Evolutionary conservation across 2,329 filamentous ascomycete species (phyloP).

Genomic region (Neoarthrinium moseri): DNA sequence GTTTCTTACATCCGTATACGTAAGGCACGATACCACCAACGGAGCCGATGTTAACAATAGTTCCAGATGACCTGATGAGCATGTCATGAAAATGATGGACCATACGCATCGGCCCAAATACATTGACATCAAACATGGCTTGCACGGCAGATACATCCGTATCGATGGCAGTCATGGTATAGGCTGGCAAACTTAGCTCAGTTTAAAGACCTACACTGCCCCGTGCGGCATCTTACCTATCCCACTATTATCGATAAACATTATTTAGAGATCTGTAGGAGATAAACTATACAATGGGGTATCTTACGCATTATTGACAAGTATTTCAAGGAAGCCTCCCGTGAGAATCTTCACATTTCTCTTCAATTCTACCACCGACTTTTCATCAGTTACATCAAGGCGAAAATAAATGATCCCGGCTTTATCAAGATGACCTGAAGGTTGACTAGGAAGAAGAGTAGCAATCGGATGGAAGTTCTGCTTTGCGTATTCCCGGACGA

Average conservation of each 20-base stretch:
- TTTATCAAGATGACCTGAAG: constrained; percentile 11
- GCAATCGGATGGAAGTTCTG: constrained; percentile 13
- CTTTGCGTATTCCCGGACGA: constrained; percentile 13
- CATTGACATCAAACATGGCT: constrained; percentile 24
- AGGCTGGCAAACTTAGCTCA: too few relatives aligned
- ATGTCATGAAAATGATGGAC: constrained; percentile 21
- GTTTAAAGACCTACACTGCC: too few relatives aligned
- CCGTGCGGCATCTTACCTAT: neutral
- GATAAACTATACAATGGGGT: neutral
- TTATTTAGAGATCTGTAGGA: neutral
- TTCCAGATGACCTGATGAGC: constrained; percentile 18
- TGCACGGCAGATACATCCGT: constrained; percentile 17
- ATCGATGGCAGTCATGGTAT: constrained; percentile 25
- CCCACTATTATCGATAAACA: neutral
- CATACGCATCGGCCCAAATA: constrained; percentile 27
- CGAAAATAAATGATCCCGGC: constrained; percentile 13
- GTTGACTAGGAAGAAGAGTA: constrained; percentile 14
- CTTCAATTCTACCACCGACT: constrained; percentile 6
- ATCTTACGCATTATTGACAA: constrained; percentile 18
- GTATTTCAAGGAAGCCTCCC: constrained; percentile 9
- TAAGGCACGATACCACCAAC: constrained; percentile 23
- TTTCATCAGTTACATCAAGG: constrained; percentile 16
- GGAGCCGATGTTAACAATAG: constrained; percentile 25
- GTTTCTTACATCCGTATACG: constrained; percentile 15
- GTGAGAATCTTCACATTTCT: constrained; percentile 1